Percentiles rank a stretch among this genome's conserved stretches.
These are phyloP conservation scores for Avena sativa DNA, from an alignment of 176 grass and related monocot species.

Conservation along the genomic window DNA sequence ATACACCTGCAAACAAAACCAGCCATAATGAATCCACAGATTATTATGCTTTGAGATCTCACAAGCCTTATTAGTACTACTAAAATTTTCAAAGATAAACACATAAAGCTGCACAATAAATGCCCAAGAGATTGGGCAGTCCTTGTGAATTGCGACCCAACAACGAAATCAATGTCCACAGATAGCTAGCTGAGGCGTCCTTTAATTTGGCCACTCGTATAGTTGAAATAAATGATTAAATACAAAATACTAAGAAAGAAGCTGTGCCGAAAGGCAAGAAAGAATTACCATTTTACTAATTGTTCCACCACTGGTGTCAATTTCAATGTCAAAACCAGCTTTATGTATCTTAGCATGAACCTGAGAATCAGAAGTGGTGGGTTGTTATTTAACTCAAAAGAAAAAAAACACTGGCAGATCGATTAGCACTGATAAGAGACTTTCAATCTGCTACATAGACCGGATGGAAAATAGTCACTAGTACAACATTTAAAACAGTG, in stretches of 20 bases:
- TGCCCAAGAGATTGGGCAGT: background rate
- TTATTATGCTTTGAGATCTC: background rate
- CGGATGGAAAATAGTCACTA: background rate
- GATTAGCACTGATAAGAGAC: background rate
- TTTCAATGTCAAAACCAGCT: slow-evolving; percentile 80
- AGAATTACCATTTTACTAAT: slow-evolving; percentile 81
- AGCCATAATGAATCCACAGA: slow-evolving; percentile 15
- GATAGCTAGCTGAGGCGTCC: background rate
- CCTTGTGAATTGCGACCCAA: background rate
- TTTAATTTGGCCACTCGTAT: background rate
- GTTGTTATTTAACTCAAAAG: background rate
- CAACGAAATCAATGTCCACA: background rate
- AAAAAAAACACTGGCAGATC: background rate
- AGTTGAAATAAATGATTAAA: background rate
- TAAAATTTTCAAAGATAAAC: background rate
- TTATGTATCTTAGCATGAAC: slow-evolving; percentile 67
- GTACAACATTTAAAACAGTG: background rate
- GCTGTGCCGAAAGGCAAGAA: slow-evolving; percentile 4
- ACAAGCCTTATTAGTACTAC: background rate
- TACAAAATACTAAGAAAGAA: slow-evolving; percentile 1
- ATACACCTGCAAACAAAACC: slow-evolving; percentile 54
- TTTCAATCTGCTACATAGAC: background rate
- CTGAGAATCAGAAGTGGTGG: slow-evolving; percentile 39
- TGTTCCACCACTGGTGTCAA: slow-evolving; percentile 67
- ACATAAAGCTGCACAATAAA: background rate